These are phyloP conservation scores for Nematocida minor DNA, from an alignment of 371 early-diverging fungal species.

Conservation along the genomic window DNA sequence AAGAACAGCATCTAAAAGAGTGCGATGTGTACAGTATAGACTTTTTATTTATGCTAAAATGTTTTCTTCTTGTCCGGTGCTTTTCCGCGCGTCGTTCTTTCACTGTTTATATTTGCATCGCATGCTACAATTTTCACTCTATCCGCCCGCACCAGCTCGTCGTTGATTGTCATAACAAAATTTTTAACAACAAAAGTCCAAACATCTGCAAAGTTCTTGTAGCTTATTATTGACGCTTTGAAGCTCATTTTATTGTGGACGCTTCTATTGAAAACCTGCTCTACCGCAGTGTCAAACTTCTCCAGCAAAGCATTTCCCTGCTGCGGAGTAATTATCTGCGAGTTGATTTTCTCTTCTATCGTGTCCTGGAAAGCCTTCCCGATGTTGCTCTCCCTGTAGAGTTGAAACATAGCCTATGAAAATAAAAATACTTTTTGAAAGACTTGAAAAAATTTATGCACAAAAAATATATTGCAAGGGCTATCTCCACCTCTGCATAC, in stretches of 20 bases:
- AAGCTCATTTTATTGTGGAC: constrained; percentile 64
- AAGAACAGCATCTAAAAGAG: no score
- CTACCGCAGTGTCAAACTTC: constrained; percentile 62
- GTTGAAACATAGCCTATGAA: constrained; percentile 57
- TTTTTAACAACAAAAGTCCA: constrained; percentile 64
- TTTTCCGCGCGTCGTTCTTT: constrained; percentile 42
- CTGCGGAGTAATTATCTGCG: constrained; percentile 58
- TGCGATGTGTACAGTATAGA: constrained; percentile 4
- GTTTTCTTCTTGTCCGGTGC: constrained; percentile 35
- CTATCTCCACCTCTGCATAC: neutral
- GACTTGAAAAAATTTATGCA: constrained; percentile 6
- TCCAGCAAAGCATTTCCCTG: constrained; percentile 62
- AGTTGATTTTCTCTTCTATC: constrained; percentile 62
- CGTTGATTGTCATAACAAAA: constrained; percentile 65
- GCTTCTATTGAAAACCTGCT: constrained; percentile 58
- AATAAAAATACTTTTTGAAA: constrained; percentile 27
- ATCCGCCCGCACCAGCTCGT: constrained; percentile 56
- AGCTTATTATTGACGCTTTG: constrained; percentile 60
- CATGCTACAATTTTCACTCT: constrained; percentile 65
- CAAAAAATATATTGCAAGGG: neutral
- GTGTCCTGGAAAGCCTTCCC: constrained; percentile 63
- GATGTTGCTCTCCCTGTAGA: constrained; percentile 63
- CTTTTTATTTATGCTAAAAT: constrained; percentile 15
- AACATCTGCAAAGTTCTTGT: constrained; percentile 65
- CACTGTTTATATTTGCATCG: constrained; percentile 63